Conservation (phyloP, 129 eudicot genomes). For the Helianthus tuberosus region DNA sequence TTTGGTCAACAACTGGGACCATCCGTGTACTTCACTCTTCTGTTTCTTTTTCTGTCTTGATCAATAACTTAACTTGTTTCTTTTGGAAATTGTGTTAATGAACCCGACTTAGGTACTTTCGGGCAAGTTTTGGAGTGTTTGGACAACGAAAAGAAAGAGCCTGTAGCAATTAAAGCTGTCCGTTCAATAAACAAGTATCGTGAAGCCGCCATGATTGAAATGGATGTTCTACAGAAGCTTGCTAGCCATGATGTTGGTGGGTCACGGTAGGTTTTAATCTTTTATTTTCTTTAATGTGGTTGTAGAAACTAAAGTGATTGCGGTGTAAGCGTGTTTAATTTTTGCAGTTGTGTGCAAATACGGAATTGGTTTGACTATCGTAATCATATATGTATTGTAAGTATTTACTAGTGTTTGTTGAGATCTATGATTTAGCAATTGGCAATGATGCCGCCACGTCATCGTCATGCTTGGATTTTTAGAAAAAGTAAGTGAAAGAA, state of each 20-base stretch:
- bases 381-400: constrained; percentile 99
- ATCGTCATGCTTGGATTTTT: constrained; percentile 44
- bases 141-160: constrained; percentile 82
- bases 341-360: constrained; percentile 99
- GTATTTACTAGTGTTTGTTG: constrained; percentile 59
- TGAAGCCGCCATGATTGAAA: constrained; percentile 91
- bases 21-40: too few species aligned
- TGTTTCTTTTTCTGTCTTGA: neutral
- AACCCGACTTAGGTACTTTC: constrained; percentile 62
- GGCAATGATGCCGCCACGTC: constrained; percentile 27
- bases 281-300: constrained; percentile 2
- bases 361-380: constrained; percentile 99
- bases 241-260: constrained; percentile 72
- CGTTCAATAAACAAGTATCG: constrained; percentile 82
- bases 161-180: constrained; percentile 86
- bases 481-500: neutral
- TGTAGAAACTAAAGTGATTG: constrained; percentile 35
- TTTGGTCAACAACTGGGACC: too few species aligned
- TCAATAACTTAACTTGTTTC: neutral
- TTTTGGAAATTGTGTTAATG: constrained; percentile 5
- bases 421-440: constrained; percentile 39
- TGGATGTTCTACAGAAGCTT: constrained; percentile 78
- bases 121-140: constrained; percentile 91
- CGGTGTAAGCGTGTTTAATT: constrained; percentile 40
- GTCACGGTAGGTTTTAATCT: constrained; percentile 56